A percentile compares a stretch with the other conserved stretches of the same genome.
Conservation (phyloP, 2,329 filamentous ascomycete genomes). For the Xylaria sp. region DNA sequence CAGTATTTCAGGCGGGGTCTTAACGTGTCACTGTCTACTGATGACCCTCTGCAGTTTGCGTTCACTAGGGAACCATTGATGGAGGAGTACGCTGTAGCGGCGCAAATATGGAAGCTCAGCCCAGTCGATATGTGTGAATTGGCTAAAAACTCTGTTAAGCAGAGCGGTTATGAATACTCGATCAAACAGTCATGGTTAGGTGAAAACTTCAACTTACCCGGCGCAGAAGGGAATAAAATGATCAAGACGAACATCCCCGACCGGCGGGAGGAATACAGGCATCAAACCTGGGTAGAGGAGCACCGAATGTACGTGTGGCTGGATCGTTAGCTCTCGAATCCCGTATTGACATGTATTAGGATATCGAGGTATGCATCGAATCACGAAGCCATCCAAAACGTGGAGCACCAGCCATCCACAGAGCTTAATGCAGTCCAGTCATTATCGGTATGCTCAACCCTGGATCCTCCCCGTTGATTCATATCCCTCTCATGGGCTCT, state of each 20-base stretch:
- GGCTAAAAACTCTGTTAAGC: slow-evolving; percentile 93
- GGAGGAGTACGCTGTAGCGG: slow-evolving; percentile 97
- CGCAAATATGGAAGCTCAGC: slow-evolving; percentile 97
- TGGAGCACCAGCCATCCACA: slow-evolving; percentile 40
- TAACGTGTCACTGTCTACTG: slow-evolving; percentile 95
- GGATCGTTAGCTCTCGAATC: neutral
- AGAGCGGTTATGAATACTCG: slow-evolving; percentile 90
- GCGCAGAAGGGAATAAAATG: slow-evolving; percentile 88
- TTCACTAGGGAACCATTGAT: slow-evolving; percentile 99
- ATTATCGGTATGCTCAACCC: slow-evolving; percentile 21
- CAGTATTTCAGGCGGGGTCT: slow-evolving; percentile 94
- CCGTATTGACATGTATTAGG: slow-evolving; percentile 38
- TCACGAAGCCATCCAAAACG: slow-evolving; percentile 43
- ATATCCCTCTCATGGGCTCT: neutral
- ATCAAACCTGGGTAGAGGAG: slow-evolving; percentile 87
- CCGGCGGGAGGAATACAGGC: slow-evolving; percentile 87
- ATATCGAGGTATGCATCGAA: slow-evolving; percentile 46
- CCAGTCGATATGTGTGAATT: slow-evolving; percentile 99
- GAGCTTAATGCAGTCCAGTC: slow-evolving; percentile 45
- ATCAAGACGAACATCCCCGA: slow-evolving; percentile 97
- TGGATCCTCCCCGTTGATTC: slow-evolving; percentile 3
- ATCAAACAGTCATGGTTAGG: slow-evolving; percentile 95
- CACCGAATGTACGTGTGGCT: slow-evolving; percentile 75
- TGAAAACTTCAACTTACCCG: slow-evolving; percentile 78
- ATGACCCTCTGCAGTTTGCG: slow-evolving; percentile 96